Conservation (phyloP, 163 green algal species). For the Scenedesmus sp. region DNA sequence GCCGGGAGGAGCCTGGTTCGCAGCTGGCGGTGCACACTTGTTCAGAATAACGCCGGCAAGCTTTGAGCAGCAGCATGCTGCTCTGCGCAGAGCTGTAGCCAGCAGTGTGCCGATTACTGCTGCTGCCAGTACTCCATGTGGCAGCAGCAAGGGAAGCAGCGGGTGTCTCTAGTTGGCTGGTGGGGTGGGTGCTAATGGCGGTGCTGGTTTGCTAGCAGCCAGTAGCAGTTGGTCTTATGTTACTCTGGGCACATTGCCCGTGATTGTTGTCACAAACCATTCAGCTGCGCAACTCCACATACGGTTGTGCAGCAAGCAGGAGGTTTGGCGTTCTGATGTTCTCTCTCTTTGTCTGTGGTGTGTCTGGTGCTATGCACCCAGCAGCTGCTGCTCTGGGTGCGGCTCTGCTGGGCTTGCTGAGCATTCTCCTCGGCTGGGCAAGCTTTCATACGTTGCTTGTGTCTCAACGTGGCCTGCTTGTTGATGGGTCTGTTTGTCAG, state of each 20-base stretch:
- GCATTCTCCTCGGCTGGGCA: background rate
- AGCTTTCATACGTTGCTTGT: too few species aligned
- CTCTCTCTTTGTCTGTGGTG: background rate
- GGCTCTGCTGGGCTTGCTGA: background rate
- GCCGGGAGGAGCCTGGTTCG: background rate
- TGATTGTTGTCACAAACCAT: background rate
- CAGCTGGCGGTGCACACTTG: background rate
- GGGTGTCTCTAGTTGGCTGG: background rate
- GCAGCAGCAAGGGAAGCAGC: constrained; percentile 5
- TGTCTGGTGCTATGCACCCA: background rate
- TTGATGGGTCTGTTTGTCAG: too few species aligned
- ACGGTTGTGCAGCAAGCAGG: background rate
- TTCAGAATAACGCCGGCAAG: background rate
- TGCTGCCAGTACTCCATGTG: background rate
- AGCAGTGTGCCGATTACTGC: background rate
- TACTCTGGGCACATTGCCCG: background rate
- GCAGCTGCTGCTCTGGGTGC: background rate
- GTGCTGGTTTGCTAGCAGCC: background rate
- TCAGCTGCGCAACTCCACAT: background rate
- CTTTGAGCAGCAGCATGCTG: background rate
- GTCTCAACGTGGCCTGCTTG: too few species aligned
- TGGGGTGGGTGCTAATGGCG: background rate
- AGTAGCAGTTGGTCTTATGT: background rate
- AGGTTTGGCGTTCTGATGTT: background rate
- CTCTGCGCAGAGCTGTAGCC: background rate